These are phyloP conservation scores for Guadua angustifolia DNA, from an alignment of 176 grass and related monocot genomes.

Conservation along the genomic window DNA sequence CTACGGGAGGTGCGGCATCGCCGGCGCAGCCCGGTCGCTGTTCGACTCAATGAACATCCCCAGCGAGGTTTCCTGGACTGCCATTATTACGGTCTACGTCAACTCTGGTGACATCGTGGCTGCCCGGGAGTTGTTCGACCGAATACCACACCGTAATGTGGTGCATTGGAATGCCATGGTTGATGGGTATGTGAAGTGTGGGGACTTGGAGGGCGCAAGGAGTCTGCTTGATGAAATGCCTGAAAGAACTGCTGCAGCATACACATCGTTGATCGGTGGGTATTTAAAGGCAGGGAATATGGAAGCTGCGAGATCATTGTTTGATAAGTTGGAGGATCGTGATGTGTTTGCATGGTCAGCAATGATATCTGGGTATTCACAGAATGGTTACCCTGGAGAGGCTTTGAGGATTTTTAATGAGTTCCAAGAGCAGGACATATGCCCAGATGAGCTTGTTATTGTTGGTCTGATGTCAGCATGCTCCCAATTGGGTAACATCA, in stretches of 20 bases:
- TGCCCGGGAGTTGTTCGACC: slow-evolving; percentile 61
- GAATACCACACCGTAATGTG: slow-evolving; percentile 62
- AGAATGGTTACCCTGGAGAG: slow-evolving; percentile 66
- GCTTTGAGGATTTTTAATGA: slow-evolving; percentile 72
- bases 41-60: slow-evolving; percentile 65
- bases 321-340: slow-evolving; percentile 55
- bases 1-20: slow-evolving; percentile 58
- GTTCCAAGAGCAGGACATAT: slow-evolving; percentile 57
- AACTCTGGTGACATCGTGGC: slow-evolving; percentile 43
- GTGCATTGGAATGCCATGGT: slow-evolving; percentile 87
- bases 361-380: slow-evolving; percentile 84
- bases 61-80: slow-evolving; percentile 72
- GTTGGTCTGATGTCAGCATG: slow-evolving; percentile 85
- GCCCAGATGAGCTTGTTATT: slow-evolving; percentile 69
- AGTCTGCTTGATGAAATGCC: slow-evolving; percentile 80
- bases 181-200: slow-evolving; percentile 66
- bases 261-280: slow-evolving; percentile 74
- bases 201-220: slow-evolving; percentile 57
- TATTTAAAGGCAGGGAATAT: slow-evolving; percentile 73
- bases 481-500: slow-evolving; percentile 72
- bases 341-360: slow-evolving; percentile 79
- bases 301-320: slow-evolving; percentile 61
- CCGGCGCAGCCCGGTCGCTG: slow-evolving; percentile 44
- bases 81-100: slow-evolving; percentile 55
- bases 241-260: slow-evolving; percentile 45